Percentiles rank a stretch among this genome's conserved stretches.
phyloP scores from a whole-genome alignment of 140 eudicot genomes.

The Anethum foeniculum region DNA sequence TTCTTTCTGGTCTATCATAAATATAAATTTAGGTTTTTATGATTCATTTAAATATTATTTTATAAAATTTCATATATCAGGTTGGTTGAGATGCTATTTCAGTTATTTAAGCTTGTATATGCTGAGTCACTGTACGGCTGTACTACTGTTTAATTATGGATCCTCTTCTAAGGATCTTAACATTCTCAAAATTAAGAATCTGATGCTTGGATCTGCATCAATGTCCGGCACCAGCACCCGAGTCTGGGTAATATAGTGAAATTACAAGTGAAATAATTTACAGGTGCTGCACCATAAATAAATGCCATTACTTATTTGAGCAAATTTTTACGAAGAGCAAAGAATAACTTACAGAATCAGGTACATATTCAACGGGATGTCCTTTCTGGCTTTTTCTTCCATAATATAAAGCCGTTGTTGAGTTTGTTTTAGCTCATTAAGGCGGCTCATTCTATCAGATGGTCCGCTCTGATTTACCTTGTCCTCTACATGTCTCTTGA shows the following conservation, averaged over 20 bases:
- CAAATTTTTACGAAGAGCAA: not conserved
- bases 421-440: slow-evolving; percentile 60
- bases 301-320: not conserved
- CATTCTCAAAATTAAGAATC: slow-evolving; percentile 2
- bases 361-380: slow-evolving; percentile 62
- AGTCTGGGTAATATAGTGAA: not conserved
- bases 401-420: slow-evolving; percentile 46
- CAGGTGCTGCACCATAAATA: not conserved
- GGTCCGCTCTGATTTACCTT: slow-evolving; percentile 32
- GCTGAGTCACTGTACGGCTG: not conserved
- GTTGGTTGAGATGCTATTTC: not conserved
- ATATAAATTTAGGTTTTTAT: not conserved
- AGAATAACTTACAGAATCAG: slow-evolving; percentile 66
- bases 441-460: slow-evolving; percentile 36
- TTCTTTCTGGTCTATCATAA: not conserved
- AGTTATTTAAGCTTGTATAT: not conserved
- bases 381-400: slow-evolving; percentile 72
- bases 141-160: not conserved
- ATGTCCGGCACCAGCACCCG: not conserved
- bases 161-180: not conserved
- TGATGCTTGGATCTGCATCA: not conserved
- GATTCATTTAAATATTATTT: not conserved
- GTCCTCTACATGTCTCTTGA: slow-evolving; percentile 45
- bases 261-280: not conserved
- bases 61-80: not conserved